Conservation (phyloP, 2,329 filamentous ascomycete genomes). For the Zymoseptoria passerinii region DNA sequence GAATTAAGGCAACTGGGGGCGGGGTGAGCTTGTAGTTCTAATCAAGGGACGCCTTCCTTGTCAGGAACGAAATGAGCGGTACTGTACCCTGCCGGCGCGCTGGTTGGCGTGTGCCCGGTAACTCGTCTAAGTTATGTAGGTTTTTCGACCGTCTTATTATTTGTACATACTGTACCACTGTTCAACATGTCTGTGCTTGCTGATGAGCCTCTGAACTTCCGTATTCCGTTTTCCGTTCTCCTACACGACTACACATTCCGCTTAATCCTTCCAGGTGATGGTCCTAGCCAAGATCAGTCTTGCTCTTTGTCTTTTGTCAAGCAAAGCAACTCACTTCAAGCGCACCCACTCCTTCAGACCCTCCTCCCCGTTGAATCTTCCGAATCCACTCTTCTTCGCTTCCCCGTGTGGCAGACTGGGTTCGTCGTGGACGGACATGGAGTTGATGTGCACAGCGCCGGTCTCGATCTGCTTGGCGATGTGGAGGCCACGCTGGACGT, state of each 20-base stretch:
- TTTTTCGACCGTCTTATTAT: no score
- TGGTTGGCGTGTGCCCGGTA: no score
- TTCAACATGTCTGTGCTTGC: no score
- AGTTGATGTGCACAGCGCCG: constrained; percentile 48
- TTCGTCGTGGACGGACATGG: constrained; percentile 43
- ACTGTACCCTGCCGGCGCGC: no score
- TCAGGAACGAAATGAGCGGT: no score
- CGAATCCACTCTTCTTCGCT: constrained; percentile 40
- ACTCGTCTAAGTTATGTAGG: no score
- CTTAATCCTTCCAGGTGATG: constrained; percentile 20
- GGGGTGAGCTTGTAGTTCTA: no score
- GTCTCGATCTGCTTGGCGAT: constrained; percentile 44
- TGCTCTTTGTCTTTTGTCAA: neutral
- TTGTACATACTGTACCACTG: no score
- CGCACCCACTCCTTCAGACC: constrained; percentile 41
- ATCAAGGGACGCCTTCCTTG: no score
- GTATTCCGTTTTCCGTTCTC: no score
- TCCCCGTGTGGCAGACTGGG: constrained; percentile 39
- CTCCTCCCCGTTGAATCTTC: constrained; percentile 38
- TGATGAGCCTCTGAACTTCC: no score
- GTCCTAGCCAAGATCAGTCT: constrained; percentile 6
- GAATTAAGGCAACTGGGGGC: no score
- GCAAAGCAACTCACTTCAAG: constrained; percentile 12
- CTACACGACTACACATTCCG: neutral
- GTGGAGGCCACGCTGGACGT: constrained; percentile 43